A percentile compares a stretch with the other conserved stretches of the same genome.
These are phyloP conservation scores for Scorias spongiosa DNA, from an alignment of 2,329 filamentous ascomycete species.

Conservation along the genomic window DNA sequence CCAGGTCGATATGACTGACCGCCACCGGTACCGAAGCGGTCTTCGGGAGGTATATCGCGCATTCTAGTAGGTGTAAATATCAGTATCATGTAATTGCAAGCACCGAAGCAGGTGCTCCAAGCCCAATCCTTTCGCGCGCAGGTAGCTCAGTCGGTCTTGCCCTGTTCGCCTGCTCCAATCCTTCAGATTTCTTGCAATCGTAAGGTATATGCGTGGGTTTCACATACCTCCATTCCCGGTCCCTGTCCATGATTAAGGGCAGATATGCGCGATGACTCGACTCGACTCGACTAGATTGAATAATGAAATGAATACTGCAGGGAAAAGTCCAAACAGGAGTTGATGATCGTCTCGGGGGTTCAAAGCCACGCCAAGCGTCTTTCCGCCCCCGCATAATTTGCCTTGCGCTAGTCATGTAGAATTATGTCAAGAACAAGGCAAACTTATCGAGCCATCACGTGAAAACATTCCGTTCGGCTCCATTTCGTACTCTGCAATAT, in stretches of 20 bases:
- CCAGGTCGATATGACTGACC: slow-evolving; percentile 25
- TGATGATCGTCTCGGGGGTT: not conserved
- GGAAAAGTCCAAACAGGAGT: not conserved
- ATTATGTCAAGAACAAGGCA: too few species aligned
- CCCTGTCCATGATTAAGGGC: slow-evolving; percentile 19
- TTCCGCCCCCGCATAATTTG: not conserved
- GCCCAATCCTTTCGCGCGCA: not conserved
- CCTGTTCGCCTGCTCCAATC: too few species aligned
- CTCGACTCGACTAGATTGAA: too few species aligned
- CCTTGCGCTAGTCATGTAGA: not conserved
- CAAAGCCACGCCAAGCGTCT: not conserved
- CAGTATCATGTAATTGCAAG: not conserved
- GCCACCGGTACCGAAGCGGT: slow-evolving; percentile 19
- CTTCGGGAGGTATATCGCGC: slow-evolving; percentile 16
- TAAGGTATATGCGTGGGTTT: too few species aligned
- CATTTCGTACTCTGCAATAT: too few species aligned
- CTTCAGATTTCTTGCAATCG: too few species aligned
- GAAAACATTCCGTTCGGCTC: too few species aligned
- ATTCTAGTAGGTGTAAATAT: slow-evolving; percentile 1
- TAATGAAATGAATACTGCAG: not conserved
- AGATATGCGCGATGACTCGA: too few species aligned
- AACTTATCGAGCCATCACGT: too few species aligned
- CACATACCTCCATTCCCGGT: slow-evolving; percentile 30
- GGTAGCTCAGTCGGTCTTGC: not conserved
- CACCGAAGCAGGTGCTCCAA: not conserved